Base-by-base conservation (phyloP, 495 filamentous ascomycete species). In the Aspergillus funiculosus region DNA sequence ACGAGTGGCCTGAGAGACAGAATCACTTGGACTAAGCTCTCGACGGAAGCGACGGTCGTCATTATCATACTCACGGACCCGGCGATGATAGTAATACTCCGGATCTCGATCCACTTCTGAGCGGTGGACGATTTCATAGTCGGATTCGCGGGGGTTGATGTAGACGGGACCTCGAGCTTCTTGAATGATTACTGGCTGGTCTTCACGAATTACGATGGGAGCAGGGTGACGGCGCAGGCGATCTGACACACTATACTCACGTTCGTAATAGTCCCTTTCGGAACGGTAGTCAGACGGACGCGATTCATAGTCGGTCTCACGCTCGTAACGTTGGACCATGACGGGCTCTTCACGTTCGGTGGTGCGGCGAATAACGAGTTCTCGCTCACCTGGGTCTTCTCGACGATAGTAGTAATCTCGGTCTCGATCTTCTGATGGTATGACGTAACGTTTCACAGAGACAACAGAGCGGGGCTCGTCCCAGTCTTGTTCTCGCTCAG, bases 101-200 rank as follows among this genome's bases (percentile, higher is more conserved):
- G 71, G 63, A 37, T 73, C 73, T 24, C 69, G 67, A 7, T 70
- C 68, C 20, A 56, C 53, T 39, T 83, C 80, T 17, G 82, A 75
- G 37, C 82, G 81, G 35, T 83, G 75, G 46, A 88, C 75, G 43
- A 89, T 62, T 39, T 84, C 82, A 54, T 80, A 85, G 4, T 77
- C 74, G 34, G 82, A 77, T 48, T 89, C 81, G 25, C 82, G 72
- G 19, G 74, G 72, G 25, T 74, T 76, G 28, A 85, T 57, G 39
- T 89, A 79, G 46, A 87, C 70, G 6, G 81, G 81, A 35, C 79
- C 70, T 36, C 78, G 81, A n/a, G 82, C 80, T 71, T 89, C 81
- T 59, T 85, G 77, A 48, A 89, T 74, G 54, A 89, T 83, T 66
- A 90, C 78, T 57, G 77, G 78, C 54, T 86, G 81, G 32, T 71